Conservation (phyloP, 2,329 filamentous ascomycete genomes). For the Venturia nashicola region DNA sequence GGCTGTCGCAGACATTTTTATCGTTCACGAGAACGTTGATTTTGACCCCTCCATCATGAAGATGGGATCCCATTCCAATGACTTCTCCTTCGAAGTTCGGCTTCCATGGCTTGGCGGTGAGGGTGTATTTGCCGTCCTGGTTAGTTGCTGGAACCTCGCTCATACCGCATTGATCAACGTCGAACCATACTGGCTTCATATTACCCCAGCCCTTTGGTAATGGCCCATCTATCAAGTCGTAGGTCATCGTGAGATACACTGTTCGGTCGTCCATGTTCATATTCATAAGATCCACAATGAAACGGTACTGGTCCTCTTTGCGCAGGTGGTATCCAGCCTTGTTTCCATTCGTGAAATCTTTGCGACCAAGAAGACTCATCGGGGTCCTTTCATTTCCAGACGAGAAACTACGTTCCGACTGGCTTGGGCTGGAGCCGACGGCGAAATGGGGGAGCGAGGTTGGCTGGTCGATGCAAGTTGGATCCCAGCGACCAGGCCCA, state of each 20-base stretch:
- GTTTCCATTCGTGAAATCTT: neutral
- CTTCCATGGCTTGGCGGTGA: conserved; percentile 2
- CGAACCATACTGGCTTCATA: conserved; percentile 8
- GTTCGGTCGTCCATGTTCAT: conserved; percentile 9
- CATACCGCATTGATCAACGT: conserved; percentile 7
- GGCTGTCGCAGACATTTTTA: neutral
- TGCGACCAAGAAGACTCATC: neutral
- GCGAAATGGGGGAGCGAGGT: conserved; percentile 1
- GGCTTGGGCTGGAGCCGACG: neutral
- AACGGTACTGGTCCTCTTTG: conserved; percentile 5
- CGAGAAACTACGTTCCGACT: conserved; percentile 6
- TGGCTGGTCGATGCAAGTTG: conserved; percentile 12
- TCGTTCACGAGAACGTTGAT: neutral
- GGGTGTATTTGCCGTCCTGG: conserved; percentile 2
- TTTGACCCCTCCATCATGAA: conserved; percentile 2
- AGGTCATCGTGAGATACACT: conserved; percentile 7
- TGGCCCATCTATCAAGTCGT: conserved; percentile 5
- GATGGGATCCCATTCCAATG: conserved; percentile 6
- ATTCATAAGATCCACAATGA: conserved; percentile 9
- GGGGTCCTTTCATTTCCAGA: conserved; percentile 7
- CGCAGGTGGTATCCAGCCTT: conserved; percentile 1
- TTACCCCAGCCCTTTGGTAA: conserved; percentile 2
- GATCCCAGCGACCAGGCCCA: conserved; percentile 5
- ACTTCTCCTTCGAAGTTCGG: conserved; percentile 9
- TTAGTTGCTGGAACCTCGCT: neutral